Conservation (phyloP, 495 filamentous ascomycete genomes). For the Daldinia loculata region DNA sequence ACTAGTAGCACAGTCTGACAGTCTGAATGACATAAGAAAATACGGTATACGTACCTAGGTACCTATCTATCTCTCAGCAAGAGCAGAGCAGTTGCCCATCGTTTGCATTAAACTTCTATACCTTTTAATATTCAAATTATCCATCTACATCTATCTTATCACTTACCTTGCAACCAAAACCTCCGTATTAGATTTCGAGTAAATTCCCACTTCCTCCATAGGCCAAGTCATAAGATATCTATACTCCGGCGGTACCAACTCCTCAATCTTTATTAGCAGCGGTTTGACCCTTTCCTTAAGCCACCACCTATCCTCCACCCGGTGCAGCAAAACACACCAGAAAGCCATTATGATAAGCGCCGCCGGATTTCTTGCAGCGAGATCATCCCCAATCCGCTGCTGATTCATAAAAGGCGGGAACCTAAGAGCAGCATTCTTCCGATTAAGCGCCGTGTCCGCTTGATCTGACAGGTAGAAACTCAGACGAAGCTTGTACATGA, state of each 20-base stretch:
- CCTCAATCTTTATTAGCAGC: constrained; percentile 30
- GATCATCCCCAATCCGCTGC: constrained; percentile 15
- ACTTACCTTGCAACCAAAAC: background rate
- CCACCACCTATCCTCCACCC: constrained; percentile 39
- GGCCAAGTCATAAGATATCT: constrained; percentile 17
- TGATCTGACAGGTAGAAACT: constrained; percentile 32
- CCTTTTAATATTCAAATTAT: background rate
- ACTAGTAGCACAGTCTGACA: background rate
- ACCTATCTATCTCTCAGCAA: background rate
- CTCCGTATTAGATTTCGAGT: background rate
- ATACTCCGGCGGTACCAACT: constrained; percentile 25
- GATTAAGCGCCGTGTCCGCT: constrained; percentile 21
- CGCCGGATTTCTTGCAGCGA: constrained; percentile 18
- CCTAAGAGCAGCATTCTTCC: constrained; percentile 35
- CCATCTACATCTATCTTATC: background rate
- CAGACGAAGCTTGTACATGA: constrained; percentile 23
- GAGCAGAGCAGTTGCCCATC: background rate
- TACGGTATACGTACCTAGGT: constrained; percentile 2
- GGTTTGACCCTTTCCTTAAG: constrained; percentile 22
- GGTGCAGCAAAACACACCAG: constrained; percentile 42
- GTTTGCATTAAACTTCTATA: background rate
- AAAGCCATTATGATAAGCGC: constrained; percentile 40
- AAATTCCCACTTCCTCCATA: constrained; percentile 9
- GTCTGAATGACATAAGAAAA: background rate
- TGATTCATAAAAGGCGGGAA: constrained; percentile 24